Base-by-base conservation (phyloP, 495 filamentous ascomycete genomes). In the Antarctomyces pellizariae region DNA sequence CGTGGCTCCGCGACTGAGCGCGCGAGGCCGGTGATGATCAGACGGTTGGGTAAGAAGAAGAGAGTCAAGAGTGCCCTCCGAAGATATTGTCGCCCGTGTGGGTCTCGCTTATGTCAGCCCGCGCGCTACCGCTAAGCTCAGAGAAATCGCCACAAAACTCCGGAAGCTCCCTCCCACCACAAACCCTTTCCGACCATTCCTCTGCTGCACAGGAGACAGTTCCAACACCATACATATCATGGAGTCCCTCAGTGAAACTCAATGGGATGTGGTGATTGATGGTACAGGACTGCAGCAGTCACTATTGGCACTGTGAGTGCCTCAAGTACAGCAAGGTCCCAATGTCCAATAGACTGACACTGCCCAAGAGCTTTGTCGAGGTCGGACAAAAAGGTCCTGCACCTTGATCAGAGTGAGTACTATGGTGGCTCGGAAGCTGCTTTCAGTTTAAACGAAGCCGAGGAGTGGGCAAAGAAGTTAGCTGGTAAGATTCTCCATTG, bases 201-300 rank as follows among this genome's bases (percentile, higher is more conserved):
- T 30, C 43, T 45, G 36, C 36, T 44, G 31, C 26, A 25, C 24
- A 19, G 23, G 32, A 31, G n/a, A n/a, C n/a, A n/a, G n/a, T n/a
- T n/a, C n/a, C n/a, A n/a, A n/a, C n/a, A n/a, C n/a, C n/a, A n/a
- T n/a, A n/a, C n/a, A 28, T 38, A 45, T 15, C 30, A 92, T 90
- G 79, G 78, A 89, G 38, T 67, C 73, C 24, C 57, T 91, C 30
- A 52, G 67, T 45, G 71, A 73, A 26, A 79, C 76, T 16, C 52
- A 59, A 24, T 97, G 89, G 89, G 86, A 97, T 54, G 69, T 89
- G 38, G 56, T 86, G 31, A 78, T 97, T 35, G 62, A 67, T 34
- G 89, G 89, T 36, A 97, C 86, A 26, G 86, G 80, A 25, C 47
- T 95, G 36, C 62, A 69, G 37, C 76, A 92, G 47, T 93, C 83